Evolutionary conservation across 1,139 yeast species (phyloP), one percentile per base, ranked within the genome.

Genomic region (Magnusiomyces suaveolens): DNA sequence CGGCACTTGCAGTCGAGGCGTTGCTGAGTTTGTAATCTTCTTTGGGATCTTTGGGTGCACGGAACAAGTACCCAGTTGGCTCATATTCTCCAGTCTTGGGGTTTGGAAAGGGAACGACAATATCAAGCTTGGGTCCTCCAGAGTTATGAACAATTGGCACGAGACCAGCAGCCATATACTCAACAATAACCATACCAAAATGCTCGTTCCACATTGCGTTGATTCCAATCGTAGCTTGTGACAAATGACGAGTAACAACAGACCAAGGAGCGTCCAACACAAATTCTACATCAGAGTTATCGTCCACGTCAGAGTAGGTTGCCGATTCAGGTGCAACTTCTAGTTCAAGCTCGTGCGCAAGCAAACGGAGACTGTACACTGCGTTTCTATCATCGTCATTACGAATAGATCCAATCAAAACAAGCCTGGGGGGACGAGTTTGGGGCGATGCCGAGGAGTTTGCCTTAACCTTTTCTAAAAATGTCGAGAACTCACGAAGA

Each of bases 171-270:
- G 94, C 84, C 73, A 87, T 76, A 66, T 90, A 90, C 69, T 94
- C 99, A 8, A 92, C 98, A 6, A 92, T 94, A 1, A 96, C 95
- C 65, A 94, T 94, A 21, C 99, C 99, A 67, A 94, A 94, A 72
- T 94, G 99, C 72, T 94, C 99, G 69, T 94, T 92, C 98, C 98
- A 94, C 99, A 94, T 94, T 29, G 96, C 92, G 65, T 94, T 90
- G 50, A 92, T 75, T 2, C 98, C 98, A 63, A 80, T 83, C 43
- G 82, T 80, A 1, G 90, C 80, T 8, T 69, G 71, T n/a, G 74
- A 65, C 48, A 94, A 73, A 59, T 79, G 77, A 38, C 70, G 64
- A 48, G 79, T 74, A 21, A 94, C 82, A 29, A 75, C 78, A 1
- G 73, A 75, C 72, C 88, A 87, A 3, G 88, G 77, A 46, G 92